A percentile compares a stretch with the other conserved stretches of the same genome.
These are phyloP conservation scores for Ogataea thermomethanolica DNA, from an alignment of 805 yeast species.

Conservation along the genomic window DNA sequence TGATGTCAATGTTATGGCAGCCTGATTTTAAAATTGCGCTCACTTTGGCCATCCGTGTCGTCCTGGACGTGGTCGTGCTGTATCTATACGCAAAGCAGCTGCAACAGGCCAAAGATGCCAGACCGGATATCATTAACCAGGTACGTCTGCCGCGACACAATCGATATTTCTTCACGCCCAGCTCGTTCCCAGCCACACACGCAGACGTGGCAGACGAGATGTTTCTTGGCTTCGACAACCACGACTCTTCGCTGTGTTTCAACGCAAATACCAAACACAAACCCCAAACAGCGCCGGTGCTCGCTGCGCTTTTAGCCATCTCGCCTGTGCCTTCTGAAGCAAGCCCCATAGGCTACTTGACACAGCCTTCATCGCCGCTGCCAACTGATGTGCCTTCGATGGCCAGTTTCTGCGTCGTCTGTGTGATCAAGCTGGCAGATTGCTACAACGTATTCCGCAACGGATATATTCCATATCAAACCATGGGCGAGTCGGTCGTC, in stretches of 20 bases:
- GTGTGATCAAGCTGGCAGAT: slow-evolving; percentile 4
- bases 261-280: background rate
- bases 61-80: background rate
- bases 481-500: slow-evolving; percentile 1
- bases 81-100: background rate
- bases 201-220: slow-evolving; percentile 9
- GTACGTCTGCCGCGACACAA: slow-evolving; percentile 1
- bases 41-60: background rate
- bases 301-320: slow-evolving; percentile 31
- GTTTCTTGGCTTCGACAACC: slow-evolving; percentile 8
- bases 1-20: background rate
- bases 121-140: background rate
- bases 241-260: background rate
- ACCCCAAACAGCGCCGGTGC: slow-evolving; percentile 26
- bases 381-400: background rate
- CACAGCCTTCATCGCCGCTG: background rate
- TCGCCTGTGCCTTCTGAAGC: slow-evolving; percentile 29
- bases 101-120: background rate
- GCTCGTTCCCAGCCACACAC: slow-evolving; percentile 5
- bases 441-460: slow-evolving; percentile 2
- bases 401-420: slow-evolving; percentile 1
- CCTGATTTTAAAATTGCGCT: background rate
- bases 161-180: slow-evolving; percentile 10
- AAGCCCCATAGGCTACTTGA: background rate
- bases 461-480: background rate